Evolutionary conservation across 2,329 filamentous ascomycete species (phyloP).

Genomic region (Fusarium graminum): DNA sequence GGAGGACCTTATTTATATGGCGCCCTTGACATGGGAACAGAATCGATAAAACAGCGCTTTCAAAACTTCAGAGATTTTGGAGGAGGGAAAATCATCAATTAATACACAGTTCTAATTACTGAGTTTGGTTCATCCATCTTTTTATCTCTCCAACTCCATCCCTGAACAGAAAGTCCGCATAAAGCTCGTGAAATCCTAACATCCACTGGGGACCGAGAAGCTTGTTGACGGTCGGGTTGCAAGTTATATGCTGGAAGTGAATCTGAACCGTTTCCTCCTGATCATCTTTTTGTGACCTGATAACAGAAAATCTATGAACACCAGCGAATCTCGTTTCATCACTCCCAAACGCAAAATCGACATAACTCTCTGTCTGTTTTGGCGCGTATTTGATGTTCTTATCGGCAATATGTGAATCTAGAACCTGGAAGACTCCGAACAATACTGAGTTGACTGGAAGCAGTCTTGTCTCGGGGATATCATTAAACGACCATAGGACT

Average conservation of each 20-base stretch:
- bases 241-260: slow-evolving; percentile 43
- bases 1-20: too few relatives aligned
- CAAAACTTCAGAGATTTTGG: not conserved
- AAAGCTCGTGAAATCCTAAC: slow-evolving; percentile 44
- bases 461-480: slow-evolving; percentile 37
- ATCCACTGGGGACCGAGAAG: slow-evolving; percentile 25
- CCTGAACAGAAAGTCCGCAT: slow-evolving; percentile 47
- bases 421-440: slow-evolving; percentile 49
- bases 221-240: slow-evolving; percentile 47
- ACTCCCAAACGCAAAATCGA: slow-evolving; percentile 51
- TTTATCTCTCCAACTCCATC: slow-evolving; percentile 46
- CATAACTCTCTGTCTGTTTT: slow-evolving; percentile 38
- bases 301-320: slow-evolving; percentile 49
- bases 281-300: slow-evolving; percentile 14
- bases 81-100: not conserved
- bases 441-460: slow-evolving; percentile 41
- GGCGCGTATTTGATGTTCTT: not conserved
- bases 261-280: slow-evolving; percentile 31
- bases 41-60: not conserved
- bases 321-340: slow-evolving; percentile 47
- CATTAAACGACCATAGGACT: slow-evolving; percentile 35
- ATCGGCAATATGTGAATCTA: slow-evolving; percentile 30
- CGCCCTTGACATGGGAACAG: too few relatives aligned
- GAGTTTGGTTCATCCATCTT: slow-evolving; percentile 19
- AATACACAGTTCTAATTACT: not conserved